Evolutionary conservation across 2,329 filamentous ascomycete species (phyloP), one percentile per base, ranked within the genome.

Genomic region (Alternaria solani): DNA sequence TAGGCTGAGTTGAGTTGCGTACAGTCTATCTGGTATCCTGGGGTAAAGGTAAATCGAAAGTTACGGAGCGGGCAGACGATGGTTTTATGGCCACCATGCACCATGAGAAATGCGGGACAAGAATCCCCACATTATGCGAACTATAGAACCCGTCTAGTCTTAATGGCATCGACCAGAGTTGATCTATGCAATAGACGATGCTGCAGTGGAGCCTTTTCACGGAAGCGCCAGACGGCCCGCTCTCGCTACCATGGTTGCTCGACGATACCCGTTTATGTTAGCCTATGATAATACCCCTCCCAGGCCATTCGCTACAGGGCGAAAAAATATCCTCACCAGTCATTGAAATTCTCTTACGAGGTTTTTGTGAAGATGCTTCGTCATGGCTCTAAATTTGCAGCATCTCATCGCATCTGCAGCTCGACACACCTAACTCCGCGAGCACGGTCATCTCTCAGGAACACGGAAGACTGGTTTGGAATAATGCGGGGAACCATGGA

Each of bases 171-270:
- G 34, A 41, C 23, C 18, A 41, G n/a, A 14, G 7, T 26, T 39
- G 20, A 42, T 25, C 39, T 46, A 43, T 44, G 49, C 48, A 51
- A 52, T 47, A 42, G 7, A 32, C 28, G 43, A n/a, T 32, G 49
- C 20, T 55, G 44, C 34, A 51, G 42, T 57, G 55, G 53, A 41
- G 18, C 47, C 55, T 30, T 14, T 44, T 25, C 14, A 46, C 18
- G 34, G 44, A 55, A 59, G 39, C 38, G 57, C 44, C 41, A 46
- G 51, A 55, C 55, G 43, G 44, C 51, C 55, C 55, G 52, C n/a
- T 12, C 20, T 30, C 32, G 51, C 25, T 54, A 51, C 56, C 56
- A 65, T 56, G 62, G 62, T 63, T 41, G 47, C 36, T 36, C 12
- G 18, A 46, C 26, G 5, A 8, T 20, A 26, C 16, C 20, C 39